A percentile compares a stretch with the other conserved stretches of the same genome.
These are phyloP conservation scores for Escovopsis sp. DNA, from an alignment of 2,329 filamentous ascomycete genomes.

Conservation along the genomic window DNA sequence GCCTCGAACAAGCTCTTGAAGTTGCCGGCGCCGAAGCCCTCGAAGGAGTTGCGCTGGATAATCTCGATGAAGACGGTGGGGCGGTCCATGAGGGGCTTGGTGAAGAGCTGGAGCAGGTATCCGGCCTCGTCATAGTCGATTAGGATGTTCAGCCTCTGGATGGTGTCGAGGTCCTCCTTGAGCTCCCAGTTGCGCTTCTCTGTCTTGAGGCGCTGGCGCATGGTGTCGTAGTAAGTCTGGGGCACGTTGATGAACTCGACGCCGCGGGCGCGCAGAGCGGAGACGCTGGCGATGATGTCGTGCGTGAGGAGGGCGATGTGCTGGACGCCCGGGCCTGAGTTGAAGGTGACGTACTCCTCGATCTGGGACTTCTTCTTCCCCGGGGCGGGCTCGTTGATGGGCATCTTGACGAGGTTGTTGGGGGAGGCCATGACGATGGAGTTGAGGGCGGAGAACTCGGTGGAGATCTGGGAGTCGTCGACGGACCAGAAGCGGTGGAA, in stretches of 20 bases:
- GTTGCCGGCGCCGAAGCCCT: constrained; percentile 87
- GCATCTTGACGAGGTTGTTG: constrained; percentile 88
- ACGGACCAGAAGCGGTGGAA: constrained; percentile 98
- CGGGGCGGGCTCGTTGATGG: constrained; percentile 87
- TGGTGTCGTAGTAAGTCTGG: constrained; percentile 67
- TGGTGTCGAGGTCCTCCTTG: constrained; percentile 63
- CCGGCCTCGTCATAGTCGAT: constrained; percentile 93
- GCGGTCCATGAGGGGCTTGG: constrained; percentile 82
- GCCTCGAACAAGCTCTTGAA: constrained; percentile 94
- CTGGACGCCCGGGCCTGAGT: constrained; percentile 79
- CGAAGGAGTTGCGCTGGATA: constrained; percentile 81
- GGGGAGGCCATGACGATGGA: constrained; percentile 81
- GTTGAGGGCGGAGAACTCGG: constrained; percentile 78
- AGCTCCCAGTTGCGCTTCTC: constrained; percentile 47
- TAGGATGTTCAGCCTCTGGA: constrained; percentile 69
- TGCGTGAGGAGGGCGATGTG: constrained; percentile 78
- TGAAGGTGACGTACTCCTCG: constrained; percentile 85
- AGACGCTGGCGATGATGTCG: constrained; percentile 66
- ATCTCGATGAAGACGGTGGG: constrained; percentile 96
- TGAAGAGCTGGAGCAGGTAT: constrained; percentile 65
- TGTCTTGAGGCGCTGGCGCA: constrained; percentile 58
- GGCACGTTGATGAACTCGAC: constrained; percentile 90
- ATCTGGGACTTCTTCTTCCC: constrained; percentile 91
- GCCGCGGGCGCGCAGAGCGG: constrained; percentile 67
- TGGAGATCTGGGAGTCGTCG: constrained; percentile 85